A percentile compares a stretch with the other conserved stretches of the same genome.
Evolutionary conservation across 345 rosid genomes (phyloP).

Genomic region (Lepidium aucheri): DNA sequence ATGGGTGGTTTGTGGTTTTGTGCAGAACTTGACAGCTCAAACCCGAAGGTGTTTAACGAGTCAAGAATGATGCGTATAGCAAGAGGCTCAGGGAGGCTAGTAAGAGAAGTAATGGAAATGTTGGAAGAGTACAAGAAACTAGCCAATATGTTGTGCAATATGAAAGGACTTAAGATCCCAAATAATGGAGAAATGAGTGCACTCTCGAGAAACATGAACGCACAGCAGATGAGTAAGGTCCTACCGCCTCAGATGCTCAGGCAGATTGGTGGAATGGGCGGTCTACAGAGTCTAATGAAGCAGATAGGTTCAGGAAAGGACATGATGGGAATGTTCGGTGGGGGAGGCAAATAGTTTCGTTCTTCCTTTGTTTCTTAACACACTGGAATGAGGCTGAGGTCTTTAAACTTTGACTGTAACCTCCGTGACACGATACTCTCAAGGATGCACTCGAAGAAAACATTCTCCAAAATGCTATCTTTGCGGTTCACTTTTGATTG

Average conservation of each 20-base stretch:
- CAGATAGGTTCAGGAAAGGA: slow-evolving; percentile 81
- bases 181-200: slow-evolving; percentile 84
- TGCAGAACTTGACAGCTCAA: slow-evolving; percentile 79
- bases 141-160: slow-evolving; percentile 68
- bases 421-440: too few relatives aligned
- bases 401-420: too few relatives aligned
- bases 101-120: slow-evolving; percentile 83
- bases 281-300: slow-evolving; percentile 76
- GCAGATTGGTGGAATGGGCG: slow-evolving; percentile 91
- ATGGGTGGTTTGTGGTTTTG: background rate
- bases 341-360: slow-evolving; percentile 33
- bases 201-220: slow-evolving; percentile 74
- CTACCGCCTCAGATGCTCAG: slow-evolving; percentile 75
- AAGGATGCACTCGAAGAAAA: too few relatives aligned
- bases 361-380: background rate
- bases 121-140: slow-evolving; percentile 84
- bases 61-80: slow-evolving; percentile 78
- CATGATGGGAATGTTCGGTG: slow-evolving; percentile 95
- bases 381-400: too few relatives aligned
- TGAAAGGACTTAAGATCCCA: slow-evolving; percentile 86
- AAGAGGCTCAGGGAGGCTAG: slow-evolving; percentile 62
- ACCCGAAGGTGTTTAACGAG: slow-evolving; percentile 69
- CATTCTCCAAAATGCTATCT: too few relatives aligned
- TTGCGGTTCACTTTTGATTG: too few relatives aligned
- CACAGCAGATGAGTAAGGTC: slow-evolving; percentile 81